phyloP scores from a whole-genome alignment of 2,329 filamentous ascomycete species.

The Microthyrium microscopicum region DNA sequence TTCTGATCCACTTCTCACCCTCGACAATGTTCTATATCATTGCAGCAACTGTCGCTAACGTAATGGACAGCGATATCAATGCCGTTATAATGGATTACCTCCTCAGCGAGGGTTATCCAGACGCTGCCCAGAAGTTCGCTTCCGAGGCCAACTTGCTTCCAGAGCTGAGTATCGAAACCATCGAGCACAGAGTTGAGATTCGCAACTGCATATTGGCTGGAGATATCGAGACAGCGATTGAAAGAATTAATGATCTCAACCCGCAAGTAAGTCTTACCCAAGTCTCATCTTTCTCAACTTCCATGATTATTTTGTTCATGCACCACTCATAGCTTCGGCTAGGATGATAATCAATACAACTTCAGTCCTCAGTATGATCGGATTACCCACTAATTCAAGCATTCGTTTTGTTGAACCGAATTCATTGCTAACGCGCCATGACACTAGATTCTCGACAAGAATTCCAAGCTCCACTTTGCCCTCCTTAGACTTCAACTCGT shows the following conservation, averaged over 20 bases:
- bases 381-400: constrained; percentile 12
- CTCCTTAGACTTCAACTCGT: constrained; percentile 82
- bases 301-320: constrained; percentile 99
- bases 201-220: constrained; percentile 72
- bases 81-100: constrained; percentile 91
- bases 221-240: constrained; percentile 70
- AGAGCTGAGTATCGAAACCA: constrained; percentile 60
- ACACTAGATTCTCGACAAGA: constrained; percentile 64
- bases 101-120: constrained; percentile 86
- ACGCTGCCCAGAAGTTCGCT: constrained; percentile 83
- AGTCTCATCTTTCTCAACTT: constrained; percentile 7
- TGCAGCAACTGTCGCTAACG: not conserved
- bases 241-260: constrained; percentile 75
- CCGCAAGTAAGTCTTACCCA: constrained; percentile 56
- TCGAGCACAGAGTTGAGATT: constrained; percentile 66
- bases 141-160: constrained; percentile 89
- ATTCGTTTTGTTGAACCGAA: not conserved
- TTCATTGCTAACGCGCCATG: not conserved
- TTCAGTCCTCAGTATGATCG: constrained; percentile 81
- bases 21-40: not conserved
- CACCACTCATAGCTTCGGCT: constrained; percentile 96
- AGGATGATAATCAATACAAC: constrained; percentile 74
- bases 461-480: constrained; percentile 74
- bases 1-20: constrained; percentile 34
- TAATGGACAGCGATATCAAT: constrained; percentile 66